Percentiles rank a stretch among this genome's conserved stretches.
These are phyloP conservation scores for Paramarasmius palmivorus DNA, from an alignment of 1,284 basidiomycete species.

Conservation along the genomic window DNA sequence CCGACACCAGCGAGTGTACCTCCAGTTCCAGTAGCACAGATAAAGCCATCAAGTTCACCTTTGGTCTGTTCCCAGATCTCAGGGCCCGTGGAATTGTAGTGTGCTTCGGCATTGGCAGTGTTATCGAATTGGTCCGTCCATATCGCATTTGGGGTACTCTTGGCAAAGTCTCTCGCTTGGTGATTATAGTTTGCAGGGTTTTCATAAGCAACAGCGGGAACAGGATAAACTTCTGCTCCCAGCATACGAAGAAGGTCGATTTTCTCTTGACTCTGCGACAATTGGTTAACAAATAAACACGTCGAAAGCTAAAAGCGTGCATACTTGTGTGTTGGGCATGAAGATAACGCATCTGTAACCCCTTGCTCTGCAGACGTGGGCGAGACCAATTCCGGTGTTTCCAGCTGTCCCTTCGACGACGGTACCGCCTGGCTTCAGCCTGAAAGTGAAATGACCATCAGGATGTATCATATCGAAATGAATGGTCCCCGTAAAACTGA, in stretches of 20 bases:
- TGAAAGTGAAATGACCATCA: slow-evolving; percentile 27
- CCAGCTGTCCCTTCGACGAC: slow-evolving; percentile 98
- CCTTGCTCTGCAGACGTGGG: slow-evolving; percentile 89
- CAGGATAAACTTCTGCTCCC: slow-evolving; percentile 93
- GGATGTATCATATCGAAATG: no score
- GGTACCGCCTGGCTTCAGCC: slow-evolving; percentile 89
- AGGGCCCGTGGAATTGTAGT: slow-evolving; percentile 91
- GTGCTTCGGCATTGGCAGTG: slow-evolving; percentile 84
- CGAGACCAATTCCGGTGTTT: slow-evolving; percentile 98
- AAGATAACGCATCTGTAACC: slow-evolving; percentile 99
- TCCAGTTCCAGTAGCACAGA: slow-evolving; percentile 94
- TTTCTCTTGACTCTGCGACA: slow-evolving; percentile 87
- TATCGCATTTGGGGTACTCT: slow-evolving; percentile 83
- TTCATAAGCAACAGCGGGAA: slow-evolving; percentile 96
- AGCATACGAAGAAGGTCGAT: slow-evolving; percentile 97
- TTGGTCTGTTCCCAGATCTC: slow-evolving; percentile 95
- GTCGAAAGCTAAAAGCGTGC: background rate
- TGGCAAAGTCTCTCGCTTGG: slow-evolving; percentile 90
- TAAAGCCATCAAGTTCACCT: slow-evolving; percentile 86
- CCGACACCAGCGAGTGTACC: slow-evolving; percentile 94
- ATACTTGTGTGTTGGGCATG: slow-evolving; percentile 93
- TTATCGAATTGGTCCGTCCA: slow-evolving; percentile 99
- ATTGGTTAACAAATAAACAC: background rate
- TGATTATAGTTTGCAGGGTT: slow-evolving; percentile 99
- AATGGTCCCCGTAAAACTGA: slow-evolving; percentile 36